These are phyloP conservation scores for Colletotrichum noveboracense DNA, from an alignment of 2,329 filamentous ascomycete species.

Conservation along the genomic window DNA sequence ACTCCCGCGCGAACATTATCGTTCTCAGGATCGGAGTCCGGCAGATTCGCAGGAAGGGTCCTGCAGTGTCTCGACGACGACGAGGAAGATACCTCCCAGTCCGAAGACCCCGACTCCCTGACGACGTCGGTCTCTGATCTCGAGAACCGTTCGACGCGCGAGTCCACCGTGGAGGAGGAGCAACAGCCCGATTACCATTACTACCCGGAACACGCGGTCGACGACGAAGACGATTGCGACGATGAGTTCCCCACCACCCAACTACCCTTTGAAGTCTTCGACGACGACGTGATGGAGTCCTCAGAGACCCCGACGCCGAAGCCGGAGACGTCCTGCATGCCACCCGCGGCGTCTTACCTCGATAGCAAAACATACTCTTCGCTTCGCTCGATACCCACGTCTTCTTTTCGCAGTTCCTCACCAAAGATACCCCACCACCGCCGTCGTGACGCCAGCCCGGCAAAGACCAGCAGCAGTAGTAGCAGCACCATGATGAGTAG, in stretches of 20 bases:
- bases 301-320: conserved; percentile 50
- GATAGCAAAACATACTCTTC: conserved; percentile 37
- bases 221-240: conserved; percentile 25
- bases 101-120: conserved; percentile 48
- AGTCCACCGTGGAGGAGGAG: conserved; percentile 32
- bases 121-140: conserved; percentile 51
- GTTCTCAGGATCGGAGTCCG: conserved; percentile 57
- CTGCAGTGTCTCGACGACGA: conserved; percentile 34
- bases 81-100: conserved; percentile 44
- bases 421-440: conserved; percentile 35
- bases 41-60: conserved; percentile 35
- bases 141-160: conserved; percentile 39
- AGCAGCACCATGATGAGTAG: conserved; percentile 41
- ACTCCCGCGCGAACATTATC: conserved; percentile 55
- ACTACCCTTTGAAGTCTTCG: conserved; percentile 39
- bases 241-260: conserved; percentile 44
- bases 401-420: conserved; percentile 36
- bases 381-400: conserved; percentile 37
- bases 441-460: conserved; percentile 38
- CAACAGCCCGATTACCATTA: conserved; percentile 26
- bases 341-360: conserved; percentile 33
- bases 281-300: conserved; percentile 38
- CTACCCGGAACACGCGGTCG: conserved; percentile 31
- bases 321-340: conserved; percentile 31
- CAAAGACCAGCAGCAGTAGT: conserved; percentile 29